Evolutionary conservation across 2,329 filamentous ascomycete species (phyloP).

Genomic region (Coniochaeta sp.): DNA sequence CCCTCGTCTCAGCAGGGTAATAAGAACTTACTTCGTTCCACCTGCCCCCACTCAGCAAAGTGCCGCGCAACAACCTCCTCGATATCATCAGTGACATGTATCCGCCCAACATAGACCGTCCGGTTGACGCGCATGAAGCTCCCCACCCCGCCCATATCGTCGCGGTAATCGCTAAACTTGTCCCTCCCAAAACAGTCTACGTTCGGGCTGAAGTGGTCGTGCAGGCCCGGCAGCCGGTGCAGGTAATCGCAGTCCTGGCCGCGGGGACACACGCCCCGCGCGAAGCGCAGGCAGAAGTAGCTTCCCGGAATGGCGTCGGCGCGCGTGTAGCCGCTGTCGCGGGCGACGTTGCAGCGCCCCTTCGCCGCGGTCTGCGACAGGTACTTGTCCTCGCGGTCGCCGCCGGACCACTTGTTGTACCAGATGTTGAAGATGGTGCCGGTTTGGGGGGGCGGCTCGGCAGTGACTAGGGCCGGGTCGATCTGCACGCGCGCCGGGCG

Average conservation of each 20-base stretch:
- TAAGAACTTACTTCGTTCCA: slow-evolving; percentile 58
- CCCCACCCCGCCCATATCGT: slow-evolving; percentile 97
- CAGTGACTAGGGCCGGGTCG: slow-evolving; percentile 74
- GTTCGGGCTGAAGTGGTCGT: slow-evolving; percentile 88
- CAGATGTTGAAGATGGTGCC: slow-evolving; percentile 97
- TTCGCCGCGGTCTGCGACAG: slow-evolving; percentile 75
- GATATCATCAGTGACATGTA: slow-evolving; percentile 94
- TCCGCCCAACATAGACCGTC: slow-evolving; percentile 87
- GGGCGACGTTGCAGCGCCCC: slow-evolving; percentile 78
- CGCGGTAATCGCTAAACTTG: slow-evolving; percentile 86
- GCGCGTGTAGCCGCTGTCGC: slow-evolving; percentile 71
- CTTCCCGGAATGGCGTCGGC: slow-evolving; percentile 71
- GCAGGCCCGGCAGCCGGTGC: slow-evolving; percentile 77
- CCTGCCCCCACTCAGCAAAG: slow-evolving; percentile 92
- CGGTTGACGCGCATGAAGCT: slow-evolving; percentile 91
- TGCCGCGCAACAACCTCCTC: slow-evolving; percentile 93
- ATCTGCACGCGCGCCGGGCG: slow-evolving; percentile 86
- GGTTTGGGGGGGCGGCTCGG: slow-evolving; percentile 82
- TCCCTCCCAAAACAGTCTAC: slow-evolving; percentile 93
- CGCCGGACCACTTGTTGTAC: slow-evolving; percentile 98
- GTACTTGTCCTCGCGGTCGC: slow-evolving; percentile 89
- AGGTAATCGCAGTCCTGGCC: slow-evolving; percentile 91
- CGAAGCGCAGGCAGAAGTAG: slow-evolving; percentile 91
- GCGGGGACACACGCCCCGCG: slow-evolving; percentile 65
- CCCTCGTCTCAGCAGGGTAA: neutral